These are phyloP conservation scores for Vitis amurensis DNA, from an alignment of 164 flowering plant species.

Conservation along the genomic window DNA sequence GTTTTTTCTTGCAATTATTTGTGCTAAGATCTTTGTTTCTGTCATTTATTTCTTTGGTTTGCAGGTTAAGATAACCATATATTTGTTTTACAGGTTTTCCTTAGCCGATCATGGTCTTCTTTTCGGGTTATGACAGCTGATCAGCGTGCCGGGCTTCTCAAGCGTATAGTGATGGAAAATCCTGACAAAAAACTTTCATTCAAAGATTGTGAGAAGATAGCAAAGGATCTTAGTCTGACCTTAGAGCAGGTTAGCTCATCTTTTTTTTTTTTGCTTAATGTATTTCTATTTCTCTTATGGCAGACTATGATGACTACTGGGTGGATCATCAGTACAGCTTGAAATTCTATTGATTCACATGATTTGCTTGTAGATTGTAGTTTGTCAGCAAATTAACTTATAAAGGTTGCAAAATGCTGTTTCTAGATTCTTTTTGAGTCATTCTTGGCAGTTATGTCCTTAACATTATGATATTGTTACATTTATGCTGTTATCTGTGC, in stretches of 20 bases:
- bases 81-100: constrained; percentile 51
- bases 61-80: neutral
- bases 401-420: neutral
- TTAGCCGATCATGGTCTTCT: constrained; percentile 73
- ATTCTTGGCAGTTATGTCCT: neutral
- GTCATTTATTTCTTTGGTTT: neutral
- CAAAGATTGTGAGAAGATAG: constrained; percentile 68
- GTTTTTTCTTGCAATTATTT: too few species aligned
- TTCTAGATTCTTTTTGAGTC: neutral
- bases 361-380: neutral
- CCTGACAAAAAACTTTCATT: constrained; percentile 56
- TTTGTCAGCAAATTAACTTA: neutral
- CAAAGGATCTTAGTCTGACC: constrained; percentile 74
- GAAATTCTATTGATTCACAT: neutral
- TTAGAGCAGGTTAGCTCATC: constrained; percentile 67
- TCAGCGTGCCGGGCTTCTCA: constrained; percentile 74
- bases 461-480: too few species aligned
- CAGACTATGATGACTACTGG: neutral
- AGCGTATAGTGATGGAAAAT: constrained; percentile 49
- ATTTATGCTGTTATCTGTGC: too few species aligned
- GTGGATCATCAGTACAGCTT: neutral
- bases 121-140: constrained; percentile 79
- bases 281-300: neutral
- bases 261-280: neutral
- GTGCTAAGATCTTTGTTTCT: neutral